Conservation (phyloP, 345 rosid species). For the Cochlearia excelsa region DNA sequence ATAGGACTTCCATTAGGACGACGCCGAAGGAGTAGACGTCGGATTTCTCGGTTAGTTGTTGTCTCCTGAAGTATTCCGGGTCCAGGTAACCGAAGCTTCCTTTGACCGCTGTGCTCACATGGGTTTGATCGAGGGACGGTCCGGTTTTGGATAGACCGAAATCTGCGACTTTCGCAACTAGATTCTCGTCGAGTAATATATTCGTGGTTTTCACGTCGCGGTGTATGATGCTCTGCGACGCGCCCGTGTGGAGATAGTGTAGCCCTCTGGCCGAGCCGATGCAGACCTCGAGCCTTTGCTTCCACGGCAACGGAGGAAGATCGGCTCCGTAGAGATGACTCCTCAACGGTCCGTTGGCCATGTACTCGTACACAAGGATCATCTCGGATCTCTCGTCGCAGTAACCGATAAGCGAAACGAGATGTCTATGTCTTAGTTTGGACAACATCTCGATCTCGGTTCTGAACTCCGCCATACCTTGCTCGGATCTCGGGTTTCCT, state of each 20-base stretch:
- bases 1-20: constrained; percentile 94
- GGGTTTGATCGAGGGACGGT: constrained; percentile 89
- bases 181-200: constrained; percentile 85
- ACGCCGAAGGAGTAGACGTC: constrained; percentile 98
- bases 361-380: constrained; percentile 91
- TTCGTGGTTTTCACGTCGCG: constrained; percentile 98
- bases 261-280: constrained; percentile 97
- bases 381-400: constrained; percentile 96
- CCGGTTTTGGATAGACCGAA: constrained; percentile 97
- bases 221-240: constrained; percentile 94
- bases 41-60: constrained; percentile 91
- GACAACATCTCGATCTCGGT: constrained; percentile 98
- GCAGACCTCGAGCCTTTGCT: constrained; percentile 94
- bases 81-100: constrained; percentile 99
- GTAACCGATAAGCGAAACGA: constrained; percentile 95
- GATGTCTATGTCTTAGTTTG: constrained; percentile 93
- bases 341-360: constrained; percentile 98
- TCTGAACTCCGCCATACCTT: constrained; percentile 96
- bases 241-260: constrained; percentile 98
- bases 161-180: constrained; percentile 96
- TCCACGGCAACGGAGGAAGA: constrained; percentile 81
- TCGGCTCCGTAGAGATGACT: constrained; percentile 95
- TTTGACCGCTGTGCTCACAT: constrained; percentile 99
- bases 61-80: constrained; percentile 98
- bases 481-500: constrained; percentile 99